phyloP scores from a whole-genome alignment of 2,329 filamentous ascomycete genomes.

The Beauveria sp. region DNA sequence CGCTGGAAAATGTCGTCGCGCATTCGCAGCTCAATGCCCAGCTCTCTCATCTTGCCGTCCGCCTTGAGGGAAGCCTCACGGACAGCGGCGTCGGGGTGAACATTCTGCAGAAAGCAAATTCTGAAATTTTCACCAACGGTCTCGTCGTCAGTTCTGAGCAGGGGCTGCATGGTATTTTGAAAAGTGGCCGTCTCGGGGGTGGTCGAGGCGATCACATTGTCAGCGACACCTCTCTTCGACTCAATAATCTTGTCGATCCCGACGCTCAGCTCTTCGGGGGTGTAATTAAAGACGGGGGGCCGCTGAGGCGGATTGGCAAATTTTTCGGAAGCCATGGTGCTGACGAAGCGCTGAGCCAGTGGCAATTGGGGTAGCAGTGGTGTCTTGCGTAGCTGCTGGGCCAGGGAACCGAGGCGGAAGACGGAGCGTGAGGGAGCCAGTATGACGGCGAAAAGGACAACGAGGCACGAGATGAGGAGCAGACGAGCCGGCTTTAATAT shows the following conservation, averaged over 20 bases:
- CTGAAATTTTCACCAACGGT: constrained; percentile 55
- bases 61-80: constrained; percentile 71
- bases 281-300: constrained; percentile 70
- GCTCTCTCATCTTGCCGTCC: constrained; percentile 68
- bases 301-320: constrained; percentile 70
- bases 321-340: constrained; percentile 57
- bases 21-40: constrained; percentile 71
- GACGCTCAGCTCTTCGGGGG: constrained; percentile 57
- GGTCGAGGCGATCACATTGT: constrained; percentile 59
- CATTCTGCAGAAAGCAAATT: constrained; percentile 72
- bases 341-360: constrained; percentile 30
- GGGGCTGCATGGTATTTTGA: constrained; percentile 51
- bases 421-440: constrained; percentile 58
- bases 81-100: constrained; percentile 60
- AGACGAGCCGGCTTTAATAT: constrained; percentile 21
- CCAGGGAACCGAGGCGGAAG: constrained; percentile 50
- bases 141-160: constrained; percentile 65
- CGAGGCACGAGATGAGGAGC: constrained; percentile 41
- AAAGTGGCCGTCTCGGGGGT: constrained; percentile 46
- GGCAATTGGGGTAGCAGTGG: constrained; percentile 23
- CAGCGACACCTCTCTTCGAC: constrained; percentile 53
- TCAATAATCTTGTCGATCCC: constrained; percentile 62
- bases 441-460: constrained; percentile 54
- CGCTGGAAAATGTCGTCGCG: constrained; percentile 71
- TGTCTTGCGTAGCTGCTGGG: constrained; percentile 44